Evolutionary conservation across 352 stramenopile genomes (phyloP), one percentile per base, ranked within the genome.

Genomic region (Pythium monospermum): DNA sequence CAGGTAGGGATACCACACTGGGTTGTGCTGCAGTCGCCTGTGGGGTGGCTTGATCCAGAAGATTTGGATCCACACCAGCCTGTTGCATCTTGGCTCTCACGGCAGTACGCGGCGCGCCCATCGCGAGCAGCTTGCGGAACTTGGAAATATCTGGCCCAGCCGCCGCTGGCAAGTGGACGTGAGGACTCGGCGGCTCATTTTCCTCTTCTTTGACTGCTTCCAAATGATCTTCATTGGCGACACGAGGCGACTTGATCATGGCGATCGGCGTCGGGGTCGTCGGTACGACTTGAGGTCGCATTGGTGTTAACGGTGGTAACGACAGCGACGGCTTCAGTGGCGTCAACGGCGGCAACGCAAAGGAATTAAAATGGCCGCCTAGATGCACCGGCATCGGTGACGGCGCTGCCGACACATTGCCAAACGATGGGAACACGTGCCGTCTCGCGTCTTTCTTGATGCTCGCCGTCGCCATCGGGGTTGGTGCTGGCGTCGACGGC

Each of bases 121-220:
- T 94, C 1, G 71, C 71, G 12, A 94, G 47, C 65, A 98, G 83
- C 57, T 98, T 98, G 32, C 96, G 96, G 53, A 98, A 98, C 27
- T 83, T 82, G 5, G 66, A 68, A 38, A 85, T 40, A 36, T 84
- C 71, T 13, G 60, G 49, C 7, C 35, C 66, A 16, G 39, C 26
- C 0, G 43, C 12, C 4, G 55, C 8, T 23, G 59, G 52, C 30
- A n/a, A n/a, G 41, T 0, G 5, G 41, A 11, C 3, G 37, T 2
- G 13, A 42, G 52, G 52, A 35, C 53, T 64, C 1, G 36, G 42
- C 6, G 49, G 7, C 50, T 65, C 57, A 11, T 32, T 28, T 10
- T 66, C 59, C 40, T 61, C 52, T 52, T 66, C 59, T 2, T 38
- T 57, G 1, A 66, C 59, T 12, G 59, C 39, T 36, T 61, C 52